These are phyloP conservation scores for Aspergillus melleus DNA, from an alignment of 2,329 filamentous ascomycete species.

Conservation along the genomic window DNA sequence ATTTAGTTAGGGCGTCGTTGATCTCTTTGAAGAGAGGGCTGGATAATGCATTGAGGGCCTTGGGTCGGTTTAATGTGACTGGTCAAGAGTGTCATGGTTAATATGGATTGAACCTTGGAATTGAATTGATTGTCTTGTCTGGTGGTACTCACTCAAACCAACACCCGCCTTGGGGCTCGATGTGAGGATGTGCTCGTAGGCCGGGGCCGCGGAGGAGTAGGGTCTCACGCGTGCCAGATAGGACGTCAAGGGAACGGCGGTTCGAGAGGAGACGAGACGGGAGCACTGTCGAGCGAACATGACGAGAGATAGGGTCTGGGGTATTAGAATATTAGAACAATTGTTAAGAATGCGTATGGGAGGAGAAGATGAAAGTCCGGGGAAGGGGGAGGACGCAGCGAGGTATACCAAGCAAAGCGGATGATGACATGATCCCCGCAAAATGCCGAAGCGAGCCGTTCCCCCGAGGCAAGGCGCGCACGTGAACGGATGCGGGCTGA, in stretches of 20 bases:
- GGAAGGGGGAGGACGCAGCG: background rate
- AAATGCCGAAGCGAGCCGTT: slow-evolving; percentile 16
- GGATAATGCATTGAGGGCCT: slow-evolving; percentile 90
- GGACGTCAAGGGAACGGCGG: slow-evolving; percentile 36
- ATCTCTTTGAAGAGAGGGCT: slow-evolving; percentile 89
- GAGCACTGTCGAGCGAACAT: slow-evolving; percentile 53
- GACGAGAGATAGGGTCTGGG: slow-evolving; percentile 6
- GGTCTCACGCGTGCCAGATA: slow-evolving; percentile 36
- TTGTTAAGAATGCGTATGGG: background rate
- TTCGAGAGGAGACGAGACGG: slow-evolving; percentile 61
- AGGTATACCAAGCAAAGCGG: background rate
- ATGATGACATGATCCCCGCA: slow-evolving; percentile 18
- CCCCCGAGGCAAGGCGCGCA: slow-evolving; percentile 16
- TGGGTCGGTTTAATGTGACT: slow-evolving; percentile 94
- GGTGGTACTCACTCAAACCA: slow-evolving; percentile 67
- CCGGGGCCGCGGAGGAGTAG: slow-evolving; percentile 45
- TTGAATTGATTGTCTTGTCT: background rate
- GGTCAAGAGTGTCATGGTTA: background rate
- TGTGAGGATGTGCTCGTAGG: slow-evolving; percentile 80
- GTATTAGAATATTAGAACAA: background rate
- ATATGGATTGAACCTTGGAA: background rate
- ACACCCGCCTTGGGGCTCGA: slow-evolving; percentile 86
- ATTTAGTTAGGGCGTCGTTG: slow-evolving; percentile 70
- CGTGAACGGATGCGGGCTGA: slow-evolving; percentile 5
- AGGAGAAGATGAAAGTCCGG: background rate